These are phyloP conservation scores for Gossypium davidsonii DNA, from an alignment of 441 rosid genomes.

Conservation along the genomic window DNA sequence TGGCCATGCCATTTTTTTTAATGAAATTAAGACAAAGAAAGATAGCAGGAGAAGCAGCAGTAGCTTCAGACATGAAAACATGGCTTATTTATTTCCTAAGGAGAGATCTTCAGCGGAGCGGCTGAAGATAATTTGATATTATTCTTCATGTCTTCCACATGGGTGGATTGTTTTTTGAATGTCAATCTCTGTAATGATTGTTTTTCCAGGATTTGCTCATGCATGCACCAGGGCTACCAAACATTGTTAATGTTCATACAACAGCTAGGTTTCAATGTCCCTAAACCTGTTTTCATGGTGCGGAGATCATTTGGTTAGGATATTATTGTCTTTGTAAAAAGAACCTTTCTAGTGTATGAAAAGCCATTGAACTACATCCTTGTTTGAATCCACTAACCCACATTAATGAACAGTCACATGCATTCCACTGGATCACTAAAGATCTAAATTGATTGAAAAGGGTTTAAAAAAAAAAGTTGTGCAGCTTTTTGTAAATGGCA, in stretches of 20 bases:
- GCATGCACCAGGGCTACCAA: background rate
- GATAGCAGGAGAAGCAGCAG: background rate
- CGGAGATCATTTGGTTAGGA: background rate
- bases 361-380: background rate
- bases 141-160: slow-evolving; percentile 7
- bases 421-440: background rate
- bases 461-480: background rate
- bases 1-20: background rate
- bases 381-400: background rate
- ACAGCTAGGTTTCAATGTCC: background rate
- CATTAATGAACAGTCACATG: background rate
- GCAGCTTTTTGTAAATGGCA: background rate
- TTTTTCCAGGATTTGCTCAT: background rate
- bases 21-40: background rate
- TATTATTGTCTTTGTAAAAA: background rate
- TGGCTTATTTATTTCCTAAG: background rate
- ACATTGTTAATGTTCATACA: background rate
- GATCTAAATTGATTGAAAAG: background rate
- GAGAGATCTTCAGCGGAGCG: background rate
- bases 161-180: background rate
- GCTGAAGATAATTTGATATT: background rate
- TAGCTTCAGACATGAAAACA: background rate
- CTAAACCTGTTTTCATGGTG: background rate
- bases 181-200: background rate
- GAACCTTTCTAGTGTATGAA: background rate